Percentiles rank a stretch among this genome's conserved stretches.
phyloP scores from a whole-genome alignment of 2,329 filamentous ascomycete species.

The Nemania abortiva region DNA sequence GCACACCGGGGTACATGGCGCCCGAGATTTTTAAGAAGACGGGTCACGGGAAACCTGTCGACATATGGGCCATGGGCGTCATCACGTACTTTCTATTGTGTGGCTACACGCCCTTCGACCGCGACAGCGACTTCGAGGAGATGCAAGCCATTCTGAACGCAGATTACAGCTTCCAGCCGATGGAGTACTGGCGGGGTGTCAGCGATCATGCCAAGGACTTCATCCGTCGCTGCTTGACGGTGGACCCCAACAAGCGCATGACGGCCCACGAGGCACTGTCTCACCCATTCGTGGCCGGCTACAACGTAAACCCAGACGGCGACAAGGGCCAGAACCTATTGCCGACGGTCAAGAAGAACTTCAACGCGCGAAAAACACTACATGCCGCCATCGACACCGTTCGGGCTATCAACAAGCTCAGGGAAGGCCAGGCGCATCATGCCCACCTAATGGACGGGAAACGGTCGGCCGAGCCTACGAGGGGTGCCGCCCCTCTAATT shows the following conservation, averaged over 20 bases:
- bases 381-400: conserved; percentile 79
- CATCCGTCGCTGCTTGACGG: conserved; percentile 89
- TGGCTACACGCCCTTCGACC: conserved; percentile 97
- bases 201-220: conserved; percentile 89
- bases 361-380: conserved; percentile 75
- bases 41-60: conserved; percentile 96
- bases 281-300: conserved; percentile 73
- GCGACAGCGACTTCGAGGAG: conserved; percentile 96
- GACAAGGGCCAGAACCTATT: conserved; percentile 71
- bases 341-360: conserved; percentile 79
- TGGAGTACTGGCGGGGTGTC: conserved; percentile 97
- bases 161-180: conserved; percentile 93
- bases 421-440: conserved; percentile 66
- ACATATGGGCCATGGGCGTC: conserved; percentile 97
- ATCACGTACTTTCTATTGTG: conserved; percentile 99
- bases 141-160: conserved; percentile 99
- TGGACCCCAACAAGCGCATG: conserved; percentile 88
- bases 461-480: conserved; percentile 62
- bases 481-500: conserved; percentile 52
- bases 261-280: conserved; percentile 84
- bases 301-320: conserved; percentile 59
- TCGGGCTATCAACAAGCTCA: conserved; percentile 76
- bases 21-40: conserved; percentile 99
- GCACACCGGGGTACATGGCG: conserved; percentile 98
- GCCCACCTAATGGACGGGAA: conserved; percentile 71